Evolutionary conservation across 768 basidiomycete species (phyloP).

Genomic region (Kondoa malvinella): DNA sequence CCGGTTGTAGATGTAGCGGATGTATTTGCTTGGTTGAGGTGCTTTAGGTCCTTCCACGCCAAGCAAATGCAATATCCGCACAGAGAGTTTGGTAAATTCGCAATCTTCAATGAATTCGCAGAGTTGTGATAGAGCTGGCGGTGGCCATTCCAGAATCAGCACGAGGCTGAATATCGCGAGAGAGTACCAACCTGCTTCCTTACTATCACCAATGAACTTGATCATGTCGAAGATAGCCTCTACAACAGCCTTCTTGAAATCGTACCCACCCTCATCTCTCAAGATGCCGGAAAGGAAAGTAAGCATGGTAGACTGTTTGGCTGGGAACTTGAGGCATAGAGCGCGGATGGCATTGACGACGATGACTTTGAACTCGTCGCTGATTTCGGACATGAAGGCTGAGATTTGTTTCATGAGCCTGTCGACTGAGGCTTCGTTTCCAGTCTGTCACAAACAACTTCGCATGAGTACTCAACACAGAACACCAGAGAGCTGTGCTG

Average conservation of each 20-base stretch:
- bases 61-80: conserved; percentile 84
- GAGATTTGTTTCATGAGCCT: conserved; percentile 98
- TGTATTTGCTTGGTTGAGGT: conserved; percentile 93
- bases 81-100: conserved; percentile 97
- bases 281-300: conserved; percentile 90
- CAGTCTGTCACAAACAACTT: conserved; percentile 45
- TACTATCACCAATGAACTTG: conserved; percentile 86
- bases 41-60: conserved; percentile 92
- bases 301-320: conserved; percentile 92
- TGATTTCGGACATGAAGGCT: conserved; percentile 97
- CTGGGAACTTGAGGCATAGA: conserved; percentile 94
- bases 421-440: conserved; percentile 96
- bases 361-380: conserved; percentile 99
- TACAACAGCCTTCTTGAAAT: conserved; percentile 97
- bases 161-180: neutral
- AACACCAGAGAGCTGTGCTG: conserved; percentile 13
- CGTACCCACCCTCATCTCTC: conserved; percentile 95
- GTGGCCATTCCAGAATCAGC: conserved; percentile 3
- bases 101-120: conserved; percentile 99
- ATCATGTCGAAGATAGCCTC: conserved; percentile 99
- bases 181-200: conserved; percentile 49
- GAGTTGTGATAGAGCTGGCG: conserved; percentile 68
- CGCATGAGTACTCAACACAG: neutral
- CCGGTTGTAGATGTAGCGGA: conserved; percentile 98
- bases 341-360: conserved; percentile 97